A percentile compares a stretch with the other conserved stretches of the same genome.
phyloP scores from a whole-genome alignment of 2,329 filamentous ascomycete species.

The Lachnellula cervina region DNA sequence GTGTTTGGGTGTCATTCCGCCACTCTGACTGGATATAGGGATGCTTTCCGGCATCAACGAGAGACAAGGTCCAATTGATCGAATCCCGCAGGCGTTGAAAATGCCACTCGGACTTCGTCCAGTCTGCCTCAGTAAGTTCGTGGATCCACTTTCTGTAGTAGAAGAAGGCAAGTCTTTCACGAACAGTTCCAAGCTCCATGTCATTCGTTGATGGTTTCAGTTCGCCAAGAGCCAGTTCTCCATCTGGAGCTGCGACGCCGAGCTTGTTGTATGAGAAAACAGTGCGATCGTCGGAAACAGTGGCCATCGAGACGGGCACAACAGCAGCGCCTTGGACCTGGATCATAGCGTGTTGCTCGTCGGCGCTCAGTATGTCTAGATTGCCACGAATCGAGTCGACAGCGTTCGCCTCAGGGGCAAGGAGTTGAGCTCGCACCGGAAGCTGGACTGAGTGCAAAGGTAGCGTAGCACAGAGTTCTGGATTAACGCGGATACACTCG shows the following conservation, averaged over 20 bases:
- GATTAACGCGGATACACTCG: conserved; percentile 19
- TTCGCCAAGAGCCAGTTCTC: conserved; percentile 7
- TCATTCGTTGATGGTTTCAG: conserved; percentile 12
- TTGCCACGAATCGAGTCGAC: conserved; percentile 2
- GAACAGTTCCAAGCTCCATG: conserved; percentile 6
- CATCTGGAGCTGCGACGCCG: conserved; percentile 16
- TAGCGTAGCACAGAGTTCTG: conserved; percentile 4
- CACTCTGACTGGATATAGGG: conserved; percentile 15
- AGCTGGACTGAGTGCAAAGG: neutral
- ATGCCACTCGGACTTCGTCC: conserved; percentile 9
- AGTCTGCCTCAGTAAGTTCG: conserved; percentile 9
- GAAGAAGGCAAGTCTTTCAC: conserved; percentile 13
- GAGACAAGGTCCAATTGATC: neutral
- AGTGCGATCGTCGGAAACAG: conserved; percentile 17
- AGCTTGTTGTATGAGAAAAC: conserved; percentile 20
- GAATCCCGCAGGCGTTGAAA: conserved; percentile 4
- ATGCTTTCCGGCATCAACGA: conserved; percentile 10
- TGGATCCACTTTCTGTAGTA: conserved; percentile 6
- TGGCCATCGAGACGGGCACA: conserved; percentile 18
- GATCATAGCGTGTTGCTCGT: conserved; percentile 13
- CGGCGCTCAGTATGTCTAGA: conserved; percentile 1
- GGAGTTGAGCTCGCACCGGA: conserved; percentile 1
- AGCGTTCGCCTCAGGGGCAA: conserved; percentile 6
- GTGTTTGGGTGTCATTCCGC: conserved; percentile 1
- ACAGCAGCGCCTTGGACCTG: conserved; percentile 21